Conservation (phyloP, 2,329 filamentous ascomycete genomes). For the Ophiostoma angusticollis region DNA sequence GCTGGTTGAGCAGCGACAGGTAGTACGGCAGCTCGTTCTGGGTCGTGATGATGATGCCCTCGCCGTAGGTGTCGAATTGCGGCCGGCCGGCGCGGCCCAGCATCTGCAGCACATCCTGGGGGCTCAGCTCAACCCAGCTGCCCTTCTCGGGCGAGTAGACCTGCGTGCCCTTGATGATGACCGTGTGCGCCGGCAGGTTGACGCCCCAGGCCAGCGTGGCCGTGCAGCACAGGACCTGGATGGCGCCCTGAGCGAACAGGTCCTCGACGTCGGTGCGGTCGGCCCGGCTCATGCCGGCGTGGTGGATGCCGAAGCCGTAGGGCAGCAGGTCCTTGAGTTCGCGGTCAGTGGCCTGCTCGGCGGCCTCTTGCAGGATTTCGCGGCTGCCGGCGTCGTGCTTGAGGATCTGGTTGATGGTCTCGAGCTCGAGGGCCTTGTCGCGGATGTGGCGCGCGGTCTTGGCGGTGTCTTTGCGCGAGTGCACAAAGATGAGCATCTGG, state of each 20-base stretch:
- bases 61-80: constrained; percentile 94
- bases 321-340: constrained; percentile 90
- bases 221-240: constrained; percentile 93
- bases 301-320: constrained; percentile 96
- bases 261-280: constrained; percentile 93
- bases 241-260: constrained; percentile 77
- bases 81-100: constrained; percentile 91
- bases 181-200: constrained; percentile 91
- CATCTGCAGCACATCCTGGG: constrained; percentile 97
- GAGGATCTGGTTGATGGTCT: constrained; percentile 92
- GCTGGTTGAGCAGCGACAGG: constrained; percentile 89
- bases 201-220: constrained; percentile 99
- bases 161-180: constrained; percentile 97
- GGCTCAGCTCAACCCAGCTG: constrained; percentile 94
- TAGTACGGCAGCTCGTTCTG: constrained; percentile 96
- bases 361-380: constrained; percentile 76
- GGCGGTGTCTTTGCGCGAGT: constrained; percentile 93
- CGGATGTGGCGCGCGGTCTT: constrained; percentile 95
- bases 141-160: constrained; percentile 98
- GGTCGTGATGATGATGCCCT: constrained; percentile 97
- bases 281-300: constrained; percentile 91
- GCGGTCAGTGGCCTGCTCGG: constrained; percentile 67
- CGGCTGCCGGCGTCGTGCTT: constrained; percentile 84
- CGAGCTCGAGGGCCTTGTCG: constrained; percentile 92
- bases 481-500: constrained; percentile 98